These are phyloP conservation scores for Lodderomyces margitis DNA, from an alignment of 1,139 yeast genomes.

Conservation along the genomic window DNA sequence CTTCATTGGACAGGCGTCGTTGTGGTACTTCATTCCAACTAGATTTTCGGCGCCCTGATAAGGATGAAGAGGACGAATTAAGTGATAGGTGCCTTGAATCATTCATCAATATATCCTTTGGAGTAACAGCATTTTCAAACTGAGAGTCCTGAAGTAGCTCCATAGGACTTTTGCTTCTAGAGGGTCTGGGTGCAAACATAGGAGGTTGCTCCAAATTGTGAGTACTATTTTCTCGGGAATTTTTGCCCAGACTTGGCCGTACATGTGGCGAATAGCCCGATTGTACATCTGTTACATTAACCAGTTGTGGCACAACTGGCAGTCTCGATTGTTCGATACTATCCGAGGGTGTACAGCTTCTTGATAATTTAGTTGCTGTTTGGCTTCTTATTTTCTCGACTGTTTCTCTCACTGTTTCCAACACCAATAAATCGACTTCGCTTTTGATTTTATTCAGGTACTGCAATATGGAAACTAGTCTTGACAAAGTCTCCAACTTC, in stretches of 20 bases:
- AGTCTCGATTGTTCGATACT: constrained; percentile 8
- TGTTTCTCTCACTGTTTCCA: constrained; percentile 64
- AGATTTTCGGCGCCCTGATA: constrained; percentile 6
- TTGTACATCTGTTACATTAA: neutral
- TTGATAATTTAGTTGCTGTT: constrained; percentile 17
- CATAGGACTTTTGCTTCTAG: constrained; percentile 29
- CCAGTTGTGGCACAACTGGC: constrained; percentile 7
- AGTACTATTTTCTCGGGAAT: neutral
- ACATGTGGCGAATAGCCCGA: neutral
- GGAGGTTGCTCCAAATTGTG: constrained; percentile 10
- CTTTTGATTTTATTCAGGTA: constrained; percentile 78
- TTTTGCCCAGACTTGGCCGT: neutral
- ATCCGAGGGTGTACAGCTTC: constrained; percentile 12
- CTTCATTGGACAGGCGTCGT: constrained; percentile 17
- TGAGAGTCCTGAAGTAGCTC: constrained; percentile 43
- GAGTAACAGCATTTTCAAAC: constrained; percentile 35
- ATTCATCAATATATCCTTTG: constrained; percentile 36
- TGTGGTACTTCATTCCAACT: neutral
- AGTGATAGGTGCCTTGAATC: constrained; percentile 14
- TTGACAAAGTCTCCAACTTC: constrained; percentile 70
- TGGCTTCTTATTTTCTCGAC: constrained; percentile 51
- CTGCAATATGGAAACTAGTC: constrained; percentile 74
- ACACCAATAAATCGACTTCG: constrained; percentile 76
- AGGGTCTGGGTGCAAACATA: constrained; percentile 31
- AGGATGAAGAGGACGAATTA: constrained; percentile 14